These are phyloP conservation scores for Graphiopsis chlorocephala DNA, from an alignment of 2,329 filamentous ascomycete species.

Conservation along the genomic window DNA sequence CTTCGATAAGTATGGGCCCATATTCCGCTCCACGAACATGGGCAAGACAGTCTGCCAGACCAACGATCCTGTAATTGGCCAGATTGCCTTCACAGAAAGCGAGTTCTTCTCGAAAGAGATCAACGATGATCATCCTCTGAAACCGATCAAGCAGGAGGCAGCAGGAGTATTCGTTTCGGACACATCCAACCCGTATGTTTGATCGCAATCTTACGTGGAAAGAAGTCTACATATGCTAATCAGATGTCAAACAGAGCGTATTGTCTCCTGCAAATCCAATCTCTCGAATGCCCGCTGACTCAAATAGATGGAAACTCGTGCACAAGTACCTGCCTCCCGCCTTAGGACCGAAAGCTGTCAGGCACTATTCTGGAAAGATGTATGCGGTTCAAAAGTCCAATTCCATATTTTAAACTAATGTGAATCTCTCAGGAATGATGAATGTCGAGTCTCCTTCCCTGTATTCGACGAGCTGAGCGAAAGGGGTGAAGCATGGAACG, in stretches of 20 bases:
- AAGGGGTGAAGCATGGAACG: slow-evolving; percentile 45
- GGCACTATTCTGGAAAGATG: slow-evolving; percentile 61
- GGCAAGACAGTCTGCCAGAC: slow-evolving; percentile 36
- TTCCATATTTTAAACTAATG: not conserved
- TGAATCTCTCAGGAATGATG: not conserved
- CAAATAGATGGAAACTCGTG: slow-evolving; percentile 45
- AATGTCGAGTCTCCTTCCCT: slow-evolving; percentile 38
- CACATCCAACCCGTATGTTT: slow-evolving; percentile 44
- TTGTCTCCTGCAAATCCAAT: not conserved
- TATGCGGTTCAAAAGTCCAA: slow-evolving; percentile 42
- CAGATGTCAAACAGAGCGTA: not conserved
- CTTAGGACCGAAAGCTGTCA: slow-evolving; percentile 58
- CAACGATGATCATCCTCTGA: slow-evolving; percentile 32
- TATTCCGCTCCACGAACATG: slow-evolving; percentile 40
- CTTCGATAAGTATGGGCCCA: slow-evolving; percentile 38
- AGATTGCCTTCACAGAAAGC: slow-evolving; percentile 34
- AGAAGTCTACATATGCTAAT: not conserved
- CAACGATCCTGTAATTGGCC: slow-evolving; percentile 38
- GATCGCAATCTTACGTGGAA: not conserved
- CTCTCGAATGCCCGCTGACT: not conserved
- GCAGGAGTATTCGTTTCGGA: slow-evolving; percentile 41
- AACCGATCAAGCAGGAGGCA: slow-evolving; percentile 32
- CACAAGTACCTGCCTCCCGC: slow-evolving; percentile 64
- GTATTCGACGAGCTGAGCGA: slow-evolving; percentile 51
- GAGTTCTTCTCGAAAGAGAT: slow-evolving; percentile 45